These are phyloP conservation scores for Papiliotrema nemorosa DNA, from an alignment of 1,284 basidiomycete species.

Conservation along the genomic window DNA sequence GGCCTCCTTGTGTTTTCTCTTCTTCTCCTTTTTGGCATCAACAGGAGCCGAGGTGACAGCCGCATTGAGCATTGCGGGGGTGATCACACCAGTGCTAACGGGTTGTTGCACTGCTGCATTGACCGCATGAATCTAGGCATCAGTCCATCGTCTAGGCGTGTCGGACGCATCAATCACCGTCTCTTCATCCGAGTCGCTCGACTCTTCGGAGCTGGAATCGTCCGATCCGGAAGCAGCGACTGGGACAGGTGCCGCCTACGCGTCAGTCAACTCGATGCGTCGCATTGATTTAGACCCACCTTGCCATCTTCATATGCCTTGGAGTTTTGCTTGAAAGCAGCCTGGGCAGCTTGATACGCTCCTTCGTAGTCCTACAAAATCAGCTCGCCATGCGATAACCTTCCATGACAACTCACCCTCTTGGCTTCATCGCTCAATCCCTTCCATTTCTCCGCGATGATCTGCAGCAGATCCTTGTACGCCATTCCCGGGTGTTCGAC, in stretches of 20 bases:
- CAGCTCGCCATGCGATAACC: neutral
- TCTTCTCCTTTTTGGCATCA: constrained; percentile 9
- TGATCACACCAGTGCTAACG: neutral
- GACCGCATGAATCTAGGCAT: too few species aligned
- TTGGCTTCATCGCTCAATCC: constrained; percentile 65
- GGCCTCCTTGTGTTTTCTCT: constrained; percentile 9
- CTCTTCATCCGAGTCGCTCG: neutral
- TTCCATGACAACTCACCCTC: constrained; percentile 1
- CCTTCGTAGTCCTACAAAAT: constrained; percentile 3
- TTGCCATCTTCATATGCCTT: constrained; percentile 6
- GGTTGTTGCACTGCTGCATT: neutral
- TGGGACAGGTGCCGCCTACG: neutral
- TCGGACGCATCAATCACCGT: too few species aligned
- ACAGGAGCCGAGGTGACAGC: neutral
- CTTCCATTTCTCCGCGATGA: constrained; percentile 74
- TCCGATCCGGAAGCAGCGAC: neutral
- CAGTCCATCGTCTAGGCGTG: too few species aligned
- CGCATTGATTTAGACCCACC: too few species aligned
- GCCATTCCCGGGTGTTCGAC: constrained; percentile 61
- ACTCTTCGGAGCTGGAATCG: neutral
- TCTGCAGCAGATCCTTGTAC: constrained; percentile 67
- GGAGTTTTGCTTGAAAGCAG: neutral
- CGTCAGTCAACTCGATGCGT: neutral
- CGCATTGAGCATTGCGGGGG: constrained; percentile 8
- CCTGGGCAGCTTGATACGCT: constrained; percentile 1